Conservation (phyloP, 148 eudicot species). For the Chenopodium album region DNA sequence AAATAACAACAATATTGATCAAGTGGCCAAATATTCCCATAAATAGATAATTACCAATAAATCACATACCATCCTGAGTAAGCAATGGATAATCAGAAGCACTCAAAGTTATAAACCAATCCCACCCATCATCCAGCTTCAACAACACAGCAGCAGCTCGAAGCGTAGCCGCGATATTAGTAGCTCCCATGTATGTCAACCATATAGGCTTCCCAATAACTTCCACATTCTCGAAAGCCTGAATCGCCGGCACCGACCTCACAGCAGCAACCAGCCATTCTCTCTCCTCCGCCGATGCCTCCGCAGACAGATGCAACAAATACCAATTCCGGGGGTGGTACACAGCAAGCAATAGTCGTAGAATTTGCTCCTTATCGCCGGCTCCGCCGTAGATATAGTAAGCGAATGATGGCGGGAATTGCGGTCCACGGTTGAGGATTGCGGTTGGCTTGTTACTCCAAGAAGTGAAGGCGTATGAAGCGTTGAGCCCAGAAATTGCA, state of each 20-base stretch:
- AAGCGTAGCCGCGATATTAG: conserved; percentile 62
- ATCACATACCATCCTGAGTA: conserved; percentile 77
- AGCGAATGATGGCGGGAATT: conserved; percentile 73
- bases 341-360: conserved; percentile 63
- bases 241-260: conserved; percentile 51
- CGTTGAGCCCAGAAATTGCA: conserved; percentile 48
- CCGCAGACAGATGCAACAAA: conserved; percentile 68
- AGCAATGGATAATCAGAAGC: conserved; percentile 88
- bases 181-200: conserved; percentile 73
- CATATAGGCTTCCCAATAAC: conserved; percentile 80
- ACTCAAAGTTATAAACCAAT: conserved; percentile 86
- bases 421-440: conserved; percentile 43
- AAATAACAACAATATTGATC: background rate
- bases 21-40: background rate
- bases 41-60: background rate
- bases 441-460: conserved; percentile 25
- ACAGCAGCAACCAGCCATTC: conserved; percentile 51
- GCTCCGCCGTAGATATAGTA: conserved; percentile 69
- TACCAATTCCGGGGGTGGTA: conserved; percentile 91
- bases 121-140: conserved; percentile 83
- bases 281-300: conserved; percentile 61
- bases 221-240: conserved; percentile 78
- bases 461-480: conserved; percentile 45
- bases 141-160: conserved; percentile 72
- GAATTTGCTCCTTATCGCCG: conserved; percentile 58